Evolutionary conservation across 371 early-diverging fungal genomes (phyloP).

Genomic region (Coemansia sp.): DNA sequence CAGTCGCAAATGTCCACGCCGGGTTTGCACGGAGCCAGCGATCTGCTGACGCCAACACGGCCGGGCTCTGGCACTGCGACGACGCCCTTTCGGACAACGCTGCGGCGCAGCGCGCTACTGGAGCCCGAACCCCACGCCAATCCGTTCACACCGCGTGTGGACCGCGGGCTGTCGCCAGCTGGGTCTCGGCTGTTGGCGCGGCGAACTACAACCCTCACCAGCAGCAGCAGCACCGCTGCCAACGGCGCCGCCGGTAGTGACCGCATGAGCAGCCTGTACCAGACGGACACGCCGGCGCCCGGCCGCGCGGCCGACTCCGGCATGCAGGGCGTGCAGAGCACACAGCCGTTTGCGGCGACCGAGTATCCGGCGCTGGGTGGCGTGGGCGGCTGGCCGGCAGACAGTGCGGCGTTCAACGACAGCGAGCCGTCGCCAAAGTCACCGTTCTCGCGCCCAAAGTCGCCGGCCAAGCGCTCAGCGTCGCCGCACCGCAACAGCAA

Average conservation of each 20-base stretch:
- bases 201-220: conserved; percentile 11
- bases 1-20: conserved; percentile 16
- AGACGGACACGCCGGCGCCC: not conserved
- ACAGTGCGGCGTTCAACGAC: not conserved
- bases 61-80: not conserved
- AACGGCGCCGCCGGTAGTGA: too few relatives aligned
- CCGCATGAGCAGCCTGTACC: conserved; percentile 7
- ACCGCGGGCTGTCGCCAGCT: conserved; percentile 17
- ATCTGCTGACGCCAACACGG: conserved; percentile 28
- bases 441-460: conserved; percentile 37
- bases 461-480: conserved; percentile 39
- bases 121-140: conserved; percentile 23
- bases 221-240: not conserved
- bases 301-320: not conserved
- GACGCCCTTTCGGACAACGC: conserved; percentile 32
- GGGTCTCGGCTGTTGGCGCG: conserved; percentile 22
- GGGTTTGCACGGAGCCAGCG: conserved; percentile 5
- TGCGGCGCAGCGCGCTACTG: conserved; percentile 19
- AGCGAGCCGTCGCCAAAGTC: conserved; percentile 12
- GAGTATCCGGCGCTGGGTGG: conserved; percentile 25
- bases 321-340: not conserved
- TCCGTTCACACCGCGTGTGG: conserved; percentile 41
- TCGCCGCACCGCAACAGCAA: conserved; percentile 39
- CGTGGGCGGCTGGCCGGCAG: conserved; percentile 33
- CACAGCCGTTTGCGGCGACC: not conserved